A percentile compares a stretch with the other conserved stretches of the same genome.
Evolutionary conservation across 305 asterid species (phyloP).

Genomic region (Salvia sclarea): DNA sequence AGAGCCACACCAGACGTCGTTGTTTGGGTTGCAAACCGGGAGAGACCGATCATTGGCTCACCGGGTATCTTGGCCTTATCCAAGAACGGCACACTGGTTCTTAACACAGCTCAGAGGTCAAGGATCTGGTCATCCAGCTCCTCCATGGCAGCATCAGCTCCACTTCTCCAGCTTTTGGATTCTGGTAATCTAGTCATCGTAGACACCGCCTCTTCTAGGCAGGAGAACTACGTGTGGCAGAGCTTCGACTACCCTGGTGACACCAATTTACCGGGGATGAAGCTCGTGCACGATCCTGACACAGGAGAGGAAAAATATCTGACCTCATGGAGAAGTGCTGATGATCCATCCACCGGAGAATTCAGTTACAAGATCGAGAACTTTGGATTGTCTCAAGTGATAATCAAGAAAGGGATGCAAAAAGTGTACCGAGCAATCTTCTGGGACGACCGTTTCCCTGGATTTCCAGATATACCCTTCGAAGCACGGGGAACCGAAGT

Average conservation of each 20-base stretch:
- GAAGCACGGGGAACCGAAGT: too few relatives aligned
- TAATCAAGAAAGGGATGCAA: not conserved
- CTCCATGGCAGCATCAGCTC: not conserved
- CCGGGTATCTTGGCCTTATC: not conserved
- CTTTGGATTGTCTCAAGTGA: not conserved
- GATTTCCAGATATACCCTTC: not conserved
- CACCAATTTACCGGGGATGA: constrained; percentile 19
- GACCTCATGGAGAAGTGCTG: constrained; percentile 17
- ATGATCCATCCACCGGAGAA: constrained; percentile 16
- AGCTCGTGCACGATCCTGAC: not conserved
- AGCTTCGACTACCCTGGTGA: constrained; percentile 18
- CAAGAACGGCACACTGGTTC: constrained; percentile 15
- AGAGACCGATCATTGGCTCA: not conserved
- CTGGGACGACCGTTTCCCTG: constrained; percentile 1
- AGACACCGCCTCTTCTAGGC: not conserved
- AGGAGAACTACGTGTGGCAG: not conserved
- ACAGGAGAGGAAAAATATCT: not conserved
- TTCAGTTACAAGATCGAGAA: not conserved
- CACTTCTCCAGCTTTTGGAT: constrained; percentile 11
- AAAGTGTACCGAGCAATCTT: not conserved
- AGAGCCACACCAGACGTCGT: constrained; percentile 20
- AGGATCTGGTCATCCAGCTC: constrained; percentile 1
- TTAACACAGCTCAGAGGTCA: not conserved
- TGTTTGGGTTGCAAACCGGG: constrained; percentile 25
- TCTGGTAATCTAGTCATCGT: constrained; percentile 8